phyloP scores from a whole-genome alignment of 164 flowering plant species.

The Taxillus chinensis region DNA sequence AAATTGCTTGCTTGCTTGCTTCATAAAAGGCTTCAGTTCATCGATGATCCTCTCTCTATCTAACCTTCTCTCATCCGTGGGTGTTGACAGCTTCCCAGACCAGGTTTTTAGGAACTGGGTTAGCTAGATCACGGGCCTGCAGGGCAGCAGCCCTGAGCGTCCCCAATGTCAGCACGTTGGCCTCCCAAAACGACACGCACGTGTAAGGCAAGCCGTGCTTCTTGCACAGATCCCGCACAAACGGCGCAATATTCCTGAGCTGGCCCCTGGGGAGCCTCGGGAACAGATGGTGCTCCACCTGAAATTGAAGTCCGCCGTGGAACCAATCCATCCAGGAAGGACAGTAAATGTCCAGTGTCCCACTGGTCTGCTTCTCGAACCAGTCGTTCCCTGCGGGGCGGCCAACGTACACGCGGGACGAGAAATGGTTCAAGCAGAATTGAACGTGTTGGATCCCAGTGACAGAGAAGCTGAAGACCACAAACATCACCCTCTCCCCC shows the following conservation, averaged over 20 bases:
- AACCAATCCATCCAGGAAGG: conserved; percentile 52
- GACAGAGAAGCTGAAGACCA: conserved; percentile 2
- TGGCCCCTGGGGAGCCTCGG: conserved; percentile 33
- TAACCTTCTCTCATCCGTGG: conserved; percentile 23
- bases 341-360: conserved; percentile 28
- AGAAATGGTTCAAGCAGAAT: conserved; percentile 25
- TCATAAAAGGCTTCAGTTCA: no score
- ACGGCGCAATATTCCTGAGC: conserved; percentile 23
- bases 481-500: conserved; percentile 8
- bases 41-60: no score
- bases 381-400: conserved; percentile 16
- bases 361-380: conserved; percentile 34
- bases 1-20: no score
- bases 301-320: conserved; percentile 47
- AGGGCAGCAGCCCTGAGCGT: conserved; percentile 27
- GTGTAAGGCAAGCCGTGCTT: conserved; percentile 31
- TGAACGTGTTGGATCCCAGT: conserved; percentile 10
- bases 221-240: conserved; percentile 32
- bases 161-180: conserved; percentile 21
- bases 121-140: conserved; percentile 28
- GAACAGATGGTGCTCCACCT: conserved; percentile 42
- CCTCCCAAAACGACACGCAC: conserved; percentile 23
- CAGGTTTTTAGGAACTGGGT: conserved; percentile 30
- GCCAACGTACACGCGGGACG: conserved; percentile 26
- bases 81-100: conserved; percentile 53